Base-by-base conservation (phyloP, 441 rosid genomes). In the Adansonia grandidieri region DNA sequence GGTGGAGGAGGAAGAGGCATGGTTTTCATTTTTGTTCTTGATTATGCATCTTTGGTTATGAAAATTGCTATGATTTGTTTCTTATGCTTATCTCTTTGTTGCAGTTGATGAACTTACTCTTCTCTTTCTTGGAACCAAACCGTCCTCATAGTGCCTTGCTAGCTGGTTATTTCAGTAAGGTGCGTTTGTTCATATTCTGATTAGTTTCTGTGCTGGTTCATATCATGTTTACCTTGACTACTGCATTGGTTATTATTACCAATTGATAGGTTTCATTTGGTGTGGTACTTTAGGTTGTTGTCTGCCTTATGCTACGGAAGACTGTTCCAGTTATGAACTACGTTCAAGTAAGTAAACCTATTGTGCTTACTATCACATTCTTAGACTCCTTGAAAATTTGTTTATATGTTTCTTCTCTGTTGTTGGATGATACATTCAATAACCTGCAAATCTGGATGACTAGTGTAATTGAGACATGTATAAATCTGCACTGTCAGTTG, bases 121-220 rank as follows among this genome's bases (percentile, higher is more conserved):
- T 97, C 88, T 81, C 96, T 74, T 97, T 97, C 87, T 86, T 97
- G 97, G 94, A 93, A 85, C 96, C 98, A 6, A 84, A 87, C 77
- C 96, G 91, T 79, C 86, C 88, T 80, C 99, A 95, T 80, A 91
- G 97, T 80, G 90, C 98, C 4, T 84, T 92, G 85, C 86, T 92
- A 80, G 99, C 99, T 73, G 99, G 99, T 74, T 97, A 95, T 85
- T 97, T 97, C 54, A 91, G 99, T 85, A 97, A 97, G 93, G 99
- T 97, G 70, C 77, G 76, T 67, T 77, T 77, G 54, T 37, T 42
- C 47, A 37, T 50, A 15, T 76, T 60, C 8, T 66, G 24, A 61
- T 51, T 73, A 45, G 24, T 73, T 51, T 11, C n/a, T 71, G 20
- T 60, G 19, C 28, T 68, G 24, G 40, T 76, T 24, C 24, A 1